A percentile compares a stretch with the other conserved stretches of the same genome.
Conservation (phyloP, 139 green algal species). For the Chlamydomonas incerta region DNA sequence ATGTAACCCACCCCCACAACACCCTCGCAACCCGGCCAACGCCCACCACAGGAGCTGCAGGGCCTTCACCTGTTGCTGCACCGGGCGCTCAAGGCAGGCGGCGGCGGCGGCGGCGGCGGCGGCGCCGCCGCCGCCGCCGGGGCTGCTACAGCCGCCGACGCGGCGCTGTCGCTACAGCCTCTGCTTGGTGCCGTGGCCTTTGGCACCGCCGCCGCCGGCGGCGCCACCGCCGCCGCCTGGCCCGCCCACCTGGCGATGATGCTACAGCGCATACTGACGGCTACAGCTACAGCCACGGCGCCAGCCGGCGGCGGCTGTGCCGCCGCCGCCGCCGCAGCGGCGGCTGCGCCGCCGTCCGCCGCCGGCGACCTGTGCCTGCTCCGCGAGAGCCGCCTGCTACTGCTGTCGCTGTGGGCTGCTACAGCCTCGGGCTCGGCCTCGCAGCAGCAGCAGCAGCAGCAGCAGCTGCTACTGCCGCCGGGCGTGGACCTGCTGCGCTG, state of each 20-base stretch:
- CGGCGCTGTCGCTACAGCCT: conserved; percentile 24
- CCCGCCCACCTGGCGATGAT: conserved; percentile 10
- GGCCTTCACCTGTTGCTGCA: conserved; percentile 28
- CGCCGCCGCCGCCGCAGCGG: not conserved
- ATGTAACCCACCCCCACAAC: not conserved
- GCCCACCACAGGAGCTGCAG: not conserved
- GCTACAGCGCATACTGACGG: conserved; percentile 3
- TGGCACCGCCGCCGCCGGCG: not conserved
- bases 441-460: not conserved
- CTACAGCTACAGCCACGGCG: not conserved
- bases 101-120: not conserved
- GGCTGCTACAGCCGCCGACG: not conserved
- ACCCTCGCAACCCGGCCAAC: not conserved
- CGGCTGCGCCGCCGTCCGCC: not conserved
- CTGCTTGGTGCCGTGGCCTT: conserved; percentile 34
- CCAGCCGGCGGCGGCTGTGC: not conserved
- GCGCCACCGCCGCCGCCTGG: not conserved
- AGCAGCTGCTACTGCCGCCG: not conserved
- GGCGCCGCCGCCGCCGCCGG: too few species aligned
- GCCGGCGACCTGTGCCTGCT: conserved; percentile 39
- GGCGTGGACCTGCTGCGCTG: conserved; percentile 10
- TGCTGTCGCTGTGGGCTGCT: conserved; percentile 23
- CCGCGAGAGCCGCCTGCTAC: not conserved
- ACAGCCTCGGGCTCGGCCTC: not conserved
- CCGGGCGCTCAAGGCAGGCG: not conserved